A percentile compares a stretch with the other conserved stretches of the same genome.
Evolutionary conservation across 1,284 basidiomycete species (phyloP).

Genomic region (Puccinia sorghi): DNA sequence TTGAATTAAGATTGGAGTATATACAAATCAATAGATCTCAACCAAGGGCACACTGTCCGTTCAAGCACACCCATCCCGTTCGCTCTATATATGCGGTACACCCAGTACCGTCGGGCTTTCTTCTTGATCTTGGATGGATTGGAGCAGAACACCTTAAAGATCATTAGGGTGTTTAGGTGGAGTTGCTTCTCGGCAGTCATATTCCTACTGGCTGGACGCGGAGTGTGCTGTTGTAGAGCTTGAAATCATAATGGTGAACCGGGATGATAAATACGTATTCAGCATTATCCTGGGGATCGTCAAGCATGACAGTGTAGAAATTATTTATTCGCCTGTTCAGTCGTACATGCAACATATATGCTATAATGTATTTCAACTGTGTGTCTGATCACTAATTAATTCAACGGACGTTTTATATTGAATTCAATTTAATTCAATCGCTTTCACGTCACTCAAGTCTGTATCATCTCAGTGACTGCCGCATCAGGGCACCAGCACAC

Average conservation of each 20-base stretch:
- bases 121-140: constrained; percentile 1
- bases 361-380: not conserved
- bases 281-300: constrained; percentile 3
- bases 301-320: constrained; percentile 2
- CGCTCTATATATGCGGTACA: constrained; percentile 4
- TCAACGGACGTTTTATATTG: constrained; percentile 9
- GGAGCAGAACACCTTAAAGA: not conserved
- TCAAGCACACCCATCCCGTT: not conserved
- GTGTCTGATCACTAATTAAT: constrained; percentile 20
- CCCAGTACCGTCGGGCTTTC: too few relatives aligned
- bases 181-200: not conserved
- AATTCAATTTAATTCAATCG: constrained; percentile 1
- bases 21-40: constrained; percentile 27
- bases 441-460: not conserved
- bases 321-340: constrained; percentile 11
- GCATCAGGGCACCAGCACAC: not conserved
- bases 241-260: not conserved
- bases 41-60: not conserved
- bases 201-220: not conserved
- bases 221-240: not conserved
- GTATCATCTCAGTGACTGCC: not conserved
- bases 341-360: constrained; percentile 20
- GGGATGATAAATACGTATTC: not conserved
- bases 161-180: constrained; percentile 5
- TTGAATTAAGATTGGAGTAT: constrained; percentile 35